Evolutionary conservation across 257 asterid genomes (phyloP), one percentile per base, ranked within the genome.

Genomic region (Misopates orontium): DNA sequence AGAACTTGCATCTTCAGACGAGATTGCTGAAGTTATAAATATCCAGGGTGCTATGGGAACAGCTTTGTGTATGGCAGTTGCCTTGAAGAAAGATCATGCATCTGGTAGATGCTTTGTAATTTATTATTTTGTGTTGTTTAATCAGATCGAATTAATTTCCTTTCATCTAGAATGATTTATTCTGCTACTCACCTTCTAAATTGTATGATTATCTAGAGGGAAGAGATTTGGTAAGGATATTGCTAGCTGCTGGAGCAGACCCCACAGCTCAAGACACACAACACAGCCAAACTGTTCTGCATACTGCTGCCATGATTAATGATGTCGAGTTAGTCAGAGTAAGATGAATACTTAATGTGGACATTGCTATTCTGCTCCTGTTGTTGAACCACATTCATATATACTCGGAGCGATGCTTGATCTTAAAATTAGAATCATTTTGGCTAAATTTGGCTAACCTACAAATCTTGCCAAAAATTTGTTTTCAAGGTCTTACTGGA

Each of bases 1-100:
- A 55, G 97, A 94, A 78, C 96, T 94, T 77, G 93, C 96, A 75
- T 78, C 95, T 44, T 24, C 22, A 13, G 87, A 84, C 65, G 97
- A 90, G 73, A 82, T 90, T 75, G 75, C 88, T 65, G 80, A 79
- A 78, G 90, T 92, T 79, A 84, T 94, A 74, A 88, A 94, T 82
- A 90, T 90, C 70, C 99, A 84, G 70, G 81, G 96, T 67, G 84
- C 87, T 66, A 83, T 73, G 68, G 99, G 99, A 48, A 90, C 97
- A 64, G 95, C 96, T 52, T 83, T 94, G 84, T 94, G 99, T 83
- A 88, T 90, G 92, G 99, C 96, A 56, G 95, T 95, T 79, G 83
- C 95, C 72, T 70, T 83, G 64, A 94, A 90, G 88, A 94, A 86
- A 85, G 90, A 80, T 69, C 96, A 84, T 69, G 97, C 86, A 86